phyloP scores from a whole-genome alignment of 495 filamentous ascomycete species.

The Podospora pseudoanserina region DNA sequence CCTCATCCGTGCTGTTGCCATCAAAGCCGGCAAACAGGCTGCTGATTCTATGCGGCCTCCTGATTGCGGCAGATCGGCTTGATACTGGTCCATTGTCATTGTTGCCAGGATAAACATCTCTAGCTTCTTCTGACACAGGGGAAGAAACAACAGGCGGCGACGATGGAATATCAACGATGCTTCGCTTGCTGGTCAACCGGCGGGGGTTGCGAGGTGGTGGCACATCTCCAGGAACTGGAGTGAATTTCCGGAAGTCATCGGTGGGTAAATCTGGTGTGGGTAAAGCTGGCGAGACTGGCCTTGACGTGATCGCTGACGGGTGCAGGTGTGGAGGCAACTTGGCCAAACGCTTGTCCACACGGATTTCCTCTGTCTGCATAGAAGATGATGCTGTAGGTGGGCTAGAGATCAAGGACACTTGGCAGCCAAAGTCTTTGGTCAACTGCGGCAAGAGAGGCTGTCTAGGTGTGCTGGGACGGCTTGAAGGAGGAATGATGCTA shows the following conservation, averaged over 20 bases:
- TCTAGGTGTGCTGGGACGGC: slow-evolving; percentile 51
- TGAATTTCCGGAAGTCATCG: slow-evolving; percentile 43
- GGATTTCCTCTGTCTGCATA: slow-evolving; percentile 87
- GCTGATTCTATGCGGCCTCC: slow-evolving; percentile 69
- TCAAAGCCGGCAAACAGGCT: slow-evolving; percentile 85
- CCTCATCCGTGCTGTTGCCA: slow-evolving; percentile 54
- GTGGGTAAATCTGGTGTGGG: slow-evolving; percentile 22
- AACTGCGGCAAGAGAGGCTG: slow-evolving; percentile 52
- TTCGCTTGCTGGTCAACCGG: slow-evolving; percentile 44
- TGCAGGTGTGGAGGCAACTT: slow-evolving; percentile 74
- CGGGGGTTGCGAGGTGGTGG: slow-evolving; percentile 53
- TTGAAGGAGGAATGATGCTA: slow-evolving; percentile 56
- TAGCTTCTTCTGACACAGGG: slow-evolving; percentile 31
- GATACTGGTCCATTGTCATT: slow-evolving; percentile 77
- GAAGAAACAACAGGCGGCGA: slow-evolving; percentile 40
- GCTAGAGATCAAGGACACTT: slow-evolving; percentile 43
- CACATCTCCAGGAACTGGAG: slow-evolving; percentile 47
- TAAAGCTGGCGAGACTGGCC: slow-evolving; percentile 48
- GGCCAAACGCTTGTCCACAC: slow-evolving; percentile 67
- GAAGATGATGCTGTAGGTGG: slow-evolving; percentile 59
- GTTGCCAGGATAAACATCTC: slow-evolving; percentile 73
- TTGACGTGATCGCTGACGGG: slow-evolving; percentile 63
- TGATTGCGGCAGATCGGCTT: slow-evolving; percentile 55
- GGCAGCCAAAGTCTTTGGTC: slow-evolving; percentile 55
- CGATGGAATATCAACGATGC: slow-evolving; percentile 45